These are phyloP conservation scores for Zygotorulaspora florentina DNA, from an alignment of 805 yeast genomes.

Conservation along the genomic window DNA sequence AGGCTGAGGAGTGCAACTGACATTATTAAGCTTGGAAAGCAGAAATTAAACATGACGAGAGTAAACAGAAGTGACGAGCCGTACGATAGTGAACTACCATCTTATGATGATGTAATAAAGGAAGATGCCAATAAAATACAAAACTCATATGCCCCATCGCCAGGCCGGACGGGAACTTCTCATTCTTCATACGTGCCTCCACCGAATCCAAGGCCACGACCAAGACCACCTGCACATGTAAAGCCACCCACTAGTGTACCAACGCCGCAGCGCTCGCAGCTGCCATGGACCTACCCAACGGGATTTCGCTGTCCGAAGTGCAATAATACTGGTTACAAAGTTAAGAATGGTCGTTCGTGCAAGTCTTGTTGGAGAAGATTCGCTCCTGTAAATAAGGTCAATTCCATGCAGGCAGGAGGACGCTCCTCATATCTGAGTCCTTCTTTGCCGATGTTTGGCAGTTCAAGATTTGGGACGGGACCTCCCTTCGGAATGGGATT, in stretches of 20 bases:
- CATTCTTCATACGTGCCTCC: slow-evolving; percentile 16
- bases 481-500: slow-evolving; percentile 11
- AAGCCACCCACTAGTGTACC: background rate
- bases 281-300: slow-evolving; percentile 66
- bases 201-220: slow-evolving; percentile 8
- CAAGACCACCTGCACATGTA: slow-evolving; percentile 9
- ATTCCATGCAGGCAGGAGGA: slow-evolving; percentile 21
- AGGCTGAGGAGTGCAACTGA: no score
- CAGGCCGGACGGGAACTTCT: slow-evolving; percentile 18
- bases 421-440: slow-evolving; percentile 4
- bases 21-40: background rate
- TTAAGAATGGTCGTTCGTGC: slow-evolving; percentile 61
- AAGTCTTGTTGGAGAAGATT: slow-evolving; percentile 65
- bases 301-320: slow-evolving; percentile 64
- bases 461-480: slow-evolving; percentile 4
- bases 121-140: slow-evolving; percentile 11
- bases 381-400: slow-evolving; percentile 38
- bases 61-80: slow-evolving; percentile 1
- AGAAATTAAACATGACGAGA: background rate
- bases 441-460: background rate
- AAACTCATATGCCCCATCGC: slow-evolving; percentile 1
- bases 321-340: slow-evolving; percentile 63
- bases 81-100: slow-evolving; percentile 36
- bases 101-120: slow-evolving; percentile 42
- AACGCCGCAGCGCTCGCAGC: slow-evolving; percentile 13